Evolutionary conservation across 306 rosid species (phyloP).

Genomic region (Quillaja saponaria): DNA sequence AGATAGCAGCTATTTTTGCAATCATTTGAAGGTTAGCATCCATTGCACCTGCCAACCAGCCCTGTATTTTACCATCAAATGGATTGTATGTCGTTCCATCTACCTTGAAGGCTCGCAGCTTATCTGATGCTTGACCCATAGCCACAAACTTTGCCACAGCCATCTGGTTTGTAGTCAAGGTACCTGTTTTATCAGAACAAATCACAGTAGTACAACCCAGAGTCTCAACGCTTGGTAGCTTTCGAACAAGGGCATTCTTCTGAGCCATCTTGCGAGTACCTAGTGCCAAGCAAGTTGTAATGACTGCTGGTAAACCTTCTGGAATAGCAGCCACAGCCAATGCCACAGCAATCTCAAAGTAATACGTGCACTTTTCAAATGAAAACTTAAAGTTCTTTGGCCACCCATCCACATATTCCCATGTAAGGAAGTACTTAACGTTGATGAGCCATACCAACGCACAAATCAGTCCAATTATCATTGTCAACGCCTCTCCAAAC

Average conservation of each 20-base stretch:
- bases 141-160: slow-evolving; percentile 71
- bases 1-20: slow-evolving; percentile 67
- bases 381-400: slow-evolving; percentile 55
- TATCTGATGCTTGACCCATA: slow-evolving; percentile 45
- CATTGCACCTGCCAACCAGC: slow-evolving; percentile 55
- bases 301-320: slow-evolving; percentile 59
- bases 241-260: slow-evolving; percentile 69
- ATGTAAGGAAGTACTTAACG: slow-evolving; percentile 51
- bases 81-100: slow-evolving; percentile 80
- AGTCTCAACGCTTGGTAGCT: slow-evolving; percentile 65
- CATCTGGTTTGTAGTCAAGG: slow-evolving; percentile 74
- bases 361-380: slow-evolving; percentile 59
- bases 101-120: slow-evolving; percentile 57
- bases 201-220: slow-evolving; percentile 62
- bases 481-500: slow-evolving; percentile 49
- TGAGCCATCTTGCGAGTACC: slow-evolving; percentile 65
- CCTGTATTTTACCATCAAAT: slow-evolving; percentile 59
- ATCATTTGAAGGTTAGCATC: slow-evolving; percentile 72
- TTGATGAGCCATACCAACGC: slow-evolving; percentile 55
- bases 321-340: slow-evolving; percentile 69
- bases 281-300: slow-evolving; percentile 52
- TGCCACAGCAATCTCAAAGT: slow-evolving; percentile 64
- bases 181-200: slow-evolving; percentile 61
- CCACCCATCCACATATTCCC: slow-evolving; percentile 57
- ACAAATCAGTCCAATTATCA: slow-evolving; percentile 53